These are phyloP conservation scores for Penstemon eatonii DNA, from an alignment of 257 asterid species.

Conservation along the genomic window DNA sequence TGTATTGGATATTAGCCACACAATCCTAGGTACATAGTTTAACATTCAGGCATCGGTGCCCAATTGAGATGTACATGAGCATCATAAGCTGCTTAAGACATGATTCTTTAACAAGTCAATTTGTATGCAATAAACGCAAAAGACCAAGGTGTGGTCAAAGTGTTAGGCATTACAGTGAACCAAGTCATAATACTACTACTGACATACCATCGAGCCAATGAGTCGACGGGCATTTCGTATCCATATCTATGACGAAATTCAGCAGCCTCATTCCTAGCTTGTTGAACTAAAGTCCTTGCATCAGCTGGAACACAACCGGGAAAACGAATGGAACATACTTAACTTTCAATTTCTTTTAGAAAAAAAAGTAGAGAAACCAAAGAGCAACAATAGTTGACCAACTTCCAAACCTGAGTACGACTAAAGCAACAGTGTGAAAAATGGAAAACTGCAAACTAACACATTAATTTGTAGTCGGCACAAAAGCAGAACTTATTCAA, in stretches of 20 bases:
- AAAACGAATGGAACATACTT: conserved; percentile 1
- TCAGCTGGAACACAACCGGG: conserved; percentile 52
- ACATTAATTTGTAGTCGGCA: no score
- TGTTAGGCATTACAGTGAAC: neutral
- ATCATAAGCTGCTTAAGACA: no score
- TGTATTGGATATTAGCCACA: no score
- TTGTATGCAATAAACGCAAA: no score
- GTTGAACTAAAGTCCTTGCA: conserved; percentile 96
- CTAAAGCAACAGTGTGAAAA: neutral
- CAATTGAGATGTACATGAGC: no score
- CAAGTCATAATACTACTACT: neutral
- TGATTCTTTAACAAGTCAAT: no score
- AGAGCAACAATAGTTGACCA: neutral
- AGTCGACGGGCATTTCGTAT: conserved; percentile 95
- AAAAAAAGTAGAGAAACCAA: neutral
- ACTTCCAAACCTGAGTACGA: no score
- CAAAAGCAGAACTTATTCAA: no score
- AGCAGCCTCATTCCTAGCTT: conserved; percentile 98
- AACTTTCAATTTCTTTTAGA: neutral
- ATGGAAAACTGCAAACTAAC: neutral
- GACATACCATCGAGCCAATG: conserved; percentile 81
- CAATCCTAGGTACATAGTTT: no score
- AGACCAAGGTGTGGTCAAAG: no score
- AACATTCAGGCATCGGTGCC: no score
- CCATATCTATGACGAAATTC: conserved; percentile 89